phyloP scores from a whole-genome alignment of 2,329 filamentous ascomycete genomes.

The Phymatotrichopsis omnivora region DNA sequence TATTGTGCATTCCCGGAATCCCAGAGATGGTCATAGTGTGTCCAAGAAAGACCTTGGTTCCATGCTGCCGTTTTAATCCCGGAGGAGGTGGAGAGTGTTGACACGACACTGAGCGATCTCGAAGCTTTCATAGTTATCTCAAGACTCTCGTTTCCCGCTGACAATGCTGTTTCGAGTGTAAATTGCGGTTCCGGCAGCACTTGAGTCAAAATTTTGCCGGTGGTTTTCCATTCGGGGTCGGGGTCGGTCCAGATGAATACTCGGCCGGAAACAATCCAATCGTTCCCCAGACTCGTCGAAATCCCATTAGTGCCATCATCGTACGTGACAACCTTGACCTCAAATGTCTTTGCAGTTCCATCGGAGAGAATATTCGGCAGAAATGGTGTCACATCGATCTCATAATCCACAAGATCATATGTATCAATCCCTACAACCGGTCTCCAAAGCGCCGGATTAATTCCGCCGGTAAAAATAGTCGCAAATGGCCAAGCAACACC shows the following conservation, averaged over 20 bases:
- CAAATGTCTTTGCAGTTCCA: slow-evolving; percentile 53
- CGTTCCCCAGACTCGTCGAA: slow-evolving; percentile 48
- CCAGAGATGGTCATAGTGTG: slow-evolving; percentile 46
- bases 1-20: slow-evolving; percentile 47
- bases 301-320: slow-evolving; percentile 41
- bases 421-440: slow-evolving; percentile 69
- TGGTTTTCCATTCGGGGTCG: slow-evolving; percentile 42
- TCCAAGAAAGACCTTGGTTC: slow-evolving; percentile 49
- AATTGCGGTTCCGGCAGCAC: slow-evolving; percentile 39
- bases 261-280: slow-evolving; percentile 70
- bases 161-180: slow-evolving; percentile 40
- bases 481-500: slow-evolving; percentile 75
- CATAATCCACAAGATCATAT: slow-evolving; percentile 67
- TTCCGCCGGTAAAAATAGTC: slow-evolving; percentile 69
- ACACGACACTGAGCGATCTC: slow-evolving; percentile 46
- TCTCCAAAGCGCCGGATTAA: slow-evolving; percentile 65
- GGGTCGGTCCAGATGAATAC: slow-evolving; percentile 65
- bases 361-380: slow-evolving; percentile 60
- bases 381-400: slow-evolving; percentile 70
- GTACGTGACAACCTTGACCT: slow-evolving; percentile 56
- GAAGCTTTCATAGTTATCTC: slow-evolving; percentile 48
- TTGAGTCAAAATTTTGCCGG: slow-evolving; percentile 38
- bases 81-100: slow-evolving; percentile 43
- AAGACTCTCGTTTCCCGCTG: slow-evolving; percentile 49
- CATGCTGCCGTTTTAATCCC: slow-evolving; percentile 42